Base-by-base conservation (phyloP, 441 rosid genomes). In the Hura crepitans region DNA sequence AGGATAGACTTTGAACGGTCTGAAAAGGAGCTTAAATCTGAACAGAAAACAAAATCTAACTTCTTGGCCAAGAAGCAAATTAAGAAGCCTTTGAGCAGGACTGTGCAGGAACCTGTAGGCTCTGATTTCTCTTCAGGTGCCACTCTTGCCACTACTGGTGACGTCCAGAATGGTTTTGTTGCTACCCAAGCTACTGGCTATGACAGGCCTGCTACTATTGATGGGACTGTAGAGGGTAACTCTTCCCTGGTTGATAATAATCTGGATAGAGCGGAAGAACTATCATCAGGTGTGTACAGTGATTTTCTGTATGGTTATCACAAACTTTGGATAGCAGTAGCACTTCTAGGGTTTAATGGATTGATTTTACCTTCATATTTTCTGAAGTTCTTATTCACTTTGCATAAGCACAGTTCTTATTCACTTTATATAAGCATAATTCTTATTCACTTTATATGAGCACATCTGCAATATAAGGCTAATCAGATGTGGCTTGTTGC, bases 221-320 rank as follows among this genome's bases (percentile, higher is more conserved):
- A 87, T 70, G 77, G 77, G 46, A 75, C 59, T 59, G 65, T 77
- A 27, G 96, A 86, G 68, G 84, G 84, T 47, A 84, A 75, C 70
- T 62, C 80, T 62, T 62, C 81, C 42, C 18, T 78, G 57, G 66
- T 77, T 63, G 91, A 89, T 70, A 82, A 47, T 78, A 76, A 49
- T 72, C 62, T 65, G 58, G 97, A 87, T 77, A 91, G 78, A 84
- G 76, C 79, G 28, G 97, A 89, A 70, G 97, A 91, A 65, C 80
- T 78, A 57, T 80, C 85, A 55, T 82, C 85, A 59, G 93, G 97
- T 91, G 79, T 64, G 70, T 28, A 15, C n/a, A 15, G 15, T 59
- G 37, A 51, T 30, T 51, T 15, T 31, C 35, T 4, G 31, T 31
- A 33, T 46, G 27, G 42, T 45, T 28, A 0, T 25, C 31, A 17